These are phyloP conservation scores for Guadua angustifolia DNA, from an alignment of 176 grass and related monocot species.

Conservation along the genomic window DNA sequence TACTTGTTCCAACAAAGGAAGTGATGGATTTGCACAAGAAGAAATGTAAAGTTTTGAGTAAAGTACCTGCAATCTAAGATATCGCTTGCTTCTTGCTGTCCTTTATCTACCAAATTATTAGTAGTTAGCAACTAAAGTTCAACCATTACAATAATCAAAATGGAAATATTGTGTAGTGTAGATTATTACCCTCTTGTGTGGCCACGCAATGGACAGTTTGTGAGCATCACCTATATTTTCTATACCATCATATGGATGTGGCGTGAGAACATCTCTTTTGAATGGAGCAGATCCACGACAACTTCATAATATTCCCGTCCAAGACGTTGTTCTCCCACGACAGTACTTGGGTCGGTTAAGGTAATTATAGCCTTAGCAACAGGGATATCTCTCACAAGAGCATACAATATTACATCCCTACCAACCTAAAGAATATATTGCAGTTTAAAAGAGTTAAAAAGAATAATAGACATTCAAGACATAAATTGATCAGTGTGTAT, in stretches of 20 bases:
- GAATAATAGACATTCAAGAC: too few relatives aligned
- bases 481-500: too few relatives aligned
- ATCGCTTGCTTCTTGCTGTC: too few relatives aligned
- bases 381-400: background rate
- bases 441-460: background rate
- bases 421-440: background rate
- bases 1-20: too few relatives aligned
- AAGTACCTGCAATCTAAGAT: too few relatives aligned
- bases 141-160: background rate
- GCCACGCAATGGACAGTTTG: background rate
- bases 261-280: background rate
- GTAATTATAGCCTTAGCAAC: background rate
- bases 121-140: background rate
- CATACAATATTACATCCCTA: background rate
- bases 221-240: background rate
- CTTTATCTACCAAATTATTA: background rate
- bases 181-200: background rate
- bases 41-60: too few relatives aligned
- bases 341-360: background rate
- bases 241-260: background rate
- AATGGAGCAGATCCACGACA: background rate
- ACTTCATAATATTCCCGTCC: background rate
- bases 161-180: background rate
- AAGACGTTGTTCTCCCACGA: background rate
- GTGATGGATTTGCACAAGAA: too few relatives aligned